phyloP scores from a whole-genome alignment of 108 stramenopile species.

The Parietichytrium sp. region DNA sequence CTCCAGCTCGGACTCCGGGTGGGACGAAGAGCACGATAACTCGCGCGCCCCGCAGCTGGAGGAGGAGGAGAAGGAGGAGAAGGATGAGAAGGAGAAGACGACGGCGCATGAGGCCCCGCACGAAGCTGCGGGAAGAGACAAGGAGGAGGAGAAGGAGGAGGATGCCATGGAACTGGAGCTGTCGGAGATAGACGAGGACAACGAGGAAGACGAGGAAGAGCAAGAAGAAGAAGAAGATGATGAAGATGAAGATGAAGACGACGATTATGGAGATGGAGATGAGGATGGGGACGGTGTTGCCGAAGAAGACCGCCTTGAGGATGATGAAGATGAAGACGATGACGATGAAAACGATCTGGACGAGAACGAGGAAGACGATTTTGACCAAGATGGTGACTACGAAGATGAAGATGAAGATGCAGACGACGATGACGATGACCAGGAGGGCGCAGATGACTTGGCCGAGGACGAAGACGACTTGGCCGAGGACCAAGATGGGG shows the following conservation, averaged over 20 bases:
- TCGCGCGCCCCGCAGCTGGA: no score
- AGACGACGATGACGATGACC: not conserved
- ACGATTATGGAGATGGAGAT: not conserved
- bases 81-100: no score
- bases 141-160: no score
- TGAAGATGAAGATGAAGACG: not conserved
- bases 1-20: no score
- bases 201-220: not conserved
- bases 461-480: not conserved
- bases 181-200: conserved; percentile 3
- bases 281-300: not conserved
- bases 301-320: not conserved
- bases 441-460: not conserved
- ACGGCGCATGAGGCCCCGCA: no score
- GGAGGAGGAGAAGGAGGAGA: no score
- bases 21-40: no score
- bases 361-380: not conserved
- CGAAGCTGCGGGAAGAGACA: no score
- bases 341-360: not conserved
- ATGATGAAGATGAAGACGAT: not conserved
- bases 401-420: not conserved
- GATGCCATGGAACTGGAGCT: no score
- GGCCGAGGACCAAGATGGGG: not conserved
- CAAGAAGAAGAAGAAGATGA: not conserved
- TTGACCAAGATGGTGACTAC: not conserved